Percentiles rank a stretch among this genome's conserved stretches.
Evolutionary conservation across 305 asterid species (phyloP).

Genomic region (Fraxinus xanthoxyloides): DNA sequence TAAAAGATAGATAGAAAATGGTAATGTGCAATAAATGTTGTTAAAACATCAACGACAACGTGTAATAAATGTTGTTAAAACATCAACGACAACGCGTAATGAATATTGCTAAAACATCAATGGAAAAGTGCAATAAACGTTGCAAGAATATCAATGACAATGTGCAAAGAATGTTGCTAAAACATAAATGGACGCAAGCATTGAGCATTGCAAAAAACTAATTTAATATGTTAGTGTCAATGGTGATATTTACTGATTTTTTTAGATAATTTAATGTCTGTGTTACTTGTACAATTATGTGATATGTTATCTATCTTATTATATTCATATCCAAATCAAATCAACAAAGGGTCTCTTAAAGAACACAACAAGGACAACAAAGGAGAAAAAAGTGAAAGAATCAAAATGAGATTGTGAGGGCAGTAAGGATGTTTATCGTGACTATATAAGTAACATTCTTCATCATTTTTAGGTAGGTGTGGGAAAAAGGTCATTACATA

Average conservation of each 20-base stretch:
- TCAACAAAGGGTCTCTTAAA: neutral
- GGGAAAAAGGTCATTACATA: no score
- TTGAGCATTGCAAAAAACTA: no score
- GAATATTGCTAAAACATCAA: no score
- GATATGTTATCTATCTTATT: neutral
- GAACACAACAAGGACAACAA: neutral
- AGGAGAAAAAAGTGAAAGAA: neutral
- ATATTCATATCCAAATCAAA: neutral
- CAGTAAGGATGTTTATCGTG: neutral
- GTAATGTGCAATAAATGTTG: no score
- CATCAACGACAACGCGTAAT: no score
- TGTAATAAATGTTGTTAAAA: no score
- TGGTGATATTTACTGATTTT: neutral
- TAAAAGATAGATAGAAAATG: no score
- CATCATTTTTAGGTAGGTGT: neutral
- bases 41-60: no score
- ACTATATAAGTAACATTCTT: neutral
- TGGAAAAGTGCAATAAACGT: no score
- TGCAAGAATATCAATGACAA: no score
- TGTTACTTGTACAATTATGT: neutral
- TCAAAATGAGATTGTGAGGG: neutral
- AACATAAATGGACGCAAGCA: no score
- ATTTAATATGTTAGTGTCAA: neutral
- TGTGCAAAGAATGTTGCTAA: no score
- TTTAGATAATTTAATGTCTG: neutral